phyloP scores from a whole-genome alignment of 257 asterid species.

The Apocynum venetum region DNA sequence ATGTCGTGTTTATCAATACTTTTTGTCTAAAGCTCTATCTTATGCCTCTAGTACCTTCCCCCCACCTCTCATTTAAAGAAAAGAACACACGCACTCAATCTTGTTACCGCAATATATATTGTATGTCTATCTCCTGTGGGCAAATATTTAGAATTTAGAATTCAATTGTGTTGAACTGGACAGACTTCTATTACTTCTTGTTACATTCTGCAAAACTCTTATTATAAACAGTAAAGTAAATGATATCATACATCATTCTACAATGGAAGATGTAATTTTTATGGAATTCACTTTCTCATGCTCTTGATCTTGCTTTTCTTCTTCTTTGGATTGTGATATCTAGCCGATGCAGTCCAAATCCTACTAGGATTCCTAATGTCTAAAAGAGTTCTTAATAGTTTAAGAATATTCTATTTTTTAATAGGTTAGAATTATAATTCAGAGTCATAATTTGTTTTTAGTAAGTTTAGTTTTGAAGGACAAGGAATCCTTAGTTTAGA shows the following conservation, averaged over 20 bases:
- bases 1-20: background rate
- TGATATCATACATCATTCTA: background rate
- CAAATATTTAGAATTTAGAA: background rate
- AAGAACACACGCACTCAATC: background rate
- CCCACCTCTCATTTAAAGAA: background rate
- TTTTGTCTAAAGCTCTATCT: background rate
- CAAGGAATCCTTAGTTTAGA: too few species aligned
- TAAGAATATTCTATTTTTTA: too few species aligned
- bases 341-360: background rate
- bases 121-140: background rate
- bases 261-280: background rate
- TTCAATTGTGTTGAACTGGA: background rate
- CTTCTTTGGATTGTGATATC: background rate
- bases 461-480: too few species aligned
- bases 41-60: background rate
- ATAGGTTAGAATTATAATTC: too few species aligned
- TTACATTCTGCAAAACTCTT: background rate
- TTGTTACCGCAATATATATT: background rate
- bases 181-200: background rate
- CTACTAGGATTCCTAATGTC: too few species aligned
- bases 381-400: too few species aligned
- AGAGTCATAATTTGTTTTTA: too few species aligned
- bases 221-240: background rate
- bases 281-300: background rate
- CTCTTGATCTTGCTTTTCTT: background rate